Evolutionary conservation across 2,329 filamentous ascomycete genomes (phyloP), one percentile per base, ranked within the genome.

Genomic region (Zymoseptoria passerinii): DNA sequence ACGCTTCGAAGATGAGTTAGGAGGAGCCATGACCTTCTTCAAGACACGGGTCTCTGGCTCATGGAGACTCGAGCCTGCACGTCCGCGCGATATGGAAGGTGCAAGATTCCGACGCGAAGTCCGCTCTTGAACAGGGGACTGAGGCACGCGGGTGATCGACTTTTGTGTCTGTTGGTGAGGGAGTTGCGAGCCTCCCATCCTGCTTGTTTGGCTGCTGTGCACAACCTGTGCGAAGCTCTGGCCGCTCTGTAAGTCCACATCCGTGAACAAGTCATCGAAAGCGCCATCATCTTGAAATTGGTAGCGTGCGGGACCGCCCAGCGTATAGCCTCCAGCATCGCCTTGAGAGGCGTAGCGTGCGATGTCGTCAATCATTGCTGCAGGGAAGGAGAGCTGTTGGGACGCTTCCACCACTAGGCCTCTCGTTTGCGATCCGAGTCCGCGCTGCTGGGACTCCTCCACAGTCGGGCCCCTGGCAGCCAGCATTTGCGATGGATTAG

Each of bases 1-100:
- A 29, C 59, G 61, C 60, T 68, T 70, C 18, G 64, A 65, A 9
- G 64, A 61, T 49, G 64, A 68, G 56, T 71, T 71, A 6, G 69
- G 61, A 8, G 54, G 54, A 10, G 67, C 65, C 52, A 61, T 60
- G 5, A 58, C 29, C 56, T 64, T 68, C 35, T 59, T 59, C 56
- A 54, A 66, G n/a, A 44, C 35, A 44, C 35, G 35, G n/a, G 52
- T 54, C 52, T 19, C 27, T 23, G 27, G n/a, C 19, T 54, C 20
- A 20, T 28, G 27, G n/a, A 54, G 28, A 28, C 52, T 35, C 8
- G 20, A 18, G 20, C 44, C 54, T 50, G 44, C 50, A n/a, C 23
- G 19, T 56, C 48, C 16, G 16, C 48, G 50, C 55, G 50, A 48
- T 13, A 44, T 44, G 5, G 13, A 44, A 44, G 35, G 35, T 13